Percentiles rank a stretch among this genome's conserved stretches.
Evolutionary conservation across 306 rosid genomes (phyloP).

Genomic region (Purshia tridentata): DNA sequence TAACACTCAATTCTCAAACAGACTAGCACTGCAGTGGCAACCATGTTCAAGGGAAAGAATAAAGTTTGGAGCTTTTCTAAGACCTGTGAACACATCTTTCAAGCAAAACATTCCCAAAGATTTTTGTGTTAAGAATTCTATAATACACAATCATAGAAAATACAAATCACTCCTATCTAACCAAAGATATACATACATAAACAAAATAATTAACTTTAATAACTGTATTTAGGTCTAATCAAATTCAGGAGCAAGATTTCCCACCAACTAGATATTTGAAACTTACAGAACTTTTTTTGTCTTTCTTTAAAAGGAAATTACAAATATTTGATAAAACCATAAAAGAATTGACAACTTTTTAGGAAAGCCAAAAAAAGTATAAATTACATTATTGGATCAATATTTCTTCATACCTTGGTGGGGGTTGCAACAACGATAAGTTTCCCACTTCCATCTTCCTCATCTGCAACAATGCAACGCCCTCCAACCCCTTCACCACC

Average conservation of each 20-base stretch:
- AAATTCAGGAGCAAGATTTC: neutral
- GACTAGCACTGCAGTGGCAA: neutral
- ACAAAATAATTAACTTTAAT: neutral
- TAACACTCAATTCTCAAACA: neutral
- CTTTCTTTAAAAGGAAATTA: neutral
- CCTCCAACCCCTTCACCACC: conserved; percentile 70
- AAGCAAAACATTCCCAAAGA: neutral
- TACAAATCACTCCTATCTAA: no score
- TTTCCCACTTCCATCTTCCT: conserved; percentile 61
- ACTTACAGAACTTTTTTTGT: no score
- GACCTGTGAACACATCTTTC: neutral
- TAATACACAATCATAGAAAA: neutral
- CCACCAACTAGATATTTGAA: neutral
- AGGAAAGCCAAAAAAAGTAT: neutral
- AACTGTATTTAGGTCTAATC: neutral
- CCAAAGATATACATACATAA: neutral
- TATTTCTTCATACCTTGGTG: conserved; percentile 57
- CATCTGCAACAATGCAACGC: conserved; percentile 69
- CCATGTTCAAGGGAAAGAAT: neutral
- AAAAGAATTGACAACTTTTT: neutral
- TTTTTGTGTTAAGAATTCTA: neutral
- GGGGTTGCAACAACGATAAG: conserved; percentile 73
- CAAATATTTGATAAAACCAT: neutral
- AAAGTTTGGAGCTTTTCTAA: neutral
- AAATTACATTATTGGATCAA: conserved; percentile 12